Percentiles rank a stretch among this genome's conserved stretches.
Evolutionary conservation across 345 rosid species (phyloP).

Genomic region (Linum usitatissimum): DNA sequence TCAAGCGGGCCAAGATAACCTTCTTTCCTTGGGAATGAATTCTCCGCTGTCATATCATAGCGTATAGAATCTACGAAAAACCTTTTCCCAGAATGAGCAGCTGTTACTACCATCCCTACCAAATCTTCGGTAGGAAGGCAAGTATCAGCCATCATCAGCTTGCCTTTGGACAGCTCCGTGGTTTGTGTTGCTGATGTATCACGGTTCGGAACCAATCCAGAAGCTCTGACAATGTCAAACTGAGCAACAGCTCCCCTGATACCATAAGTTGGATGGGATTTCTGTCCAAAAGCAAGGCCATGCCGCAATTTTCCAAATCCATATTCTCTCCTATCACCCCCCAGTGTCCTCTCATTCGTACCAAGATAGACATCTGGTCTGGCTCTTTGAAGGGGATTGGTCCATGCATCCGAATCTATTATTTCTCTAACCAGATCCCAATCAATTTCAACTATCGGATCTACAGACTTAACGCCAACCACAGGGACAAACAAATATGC

Average conservation of each 20-base stretch:
- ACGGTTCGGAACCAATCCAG: constrained; percentile 69
- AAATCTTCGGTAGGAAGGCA: constrained; percentile 41
- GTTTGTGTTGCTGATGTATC: constrained; percentile 34
- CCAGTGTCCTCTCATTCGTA: constrained; percentile 93
- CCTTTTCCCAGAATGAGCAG: constrained; percentile 99
- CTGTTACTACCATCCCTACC: constrained; percentile 80
- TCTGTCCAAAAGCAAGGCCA: constrained; percentile 75
- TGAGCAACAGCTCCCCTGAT: constrained; percentile 96
- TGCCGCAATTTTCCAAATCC: constrained; percentile 93
- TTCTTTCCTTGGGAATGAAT: constrained; percentile 94
- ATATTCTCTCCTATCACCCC: constrained; percentile 97
- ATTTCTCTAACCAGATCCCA: constrained; percentile 71
- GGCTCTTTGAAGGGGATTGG: constrained; percentile 94
- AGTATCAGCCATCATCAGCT: constrained; percentile 82
- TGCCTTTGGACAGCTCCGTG: constrained; percentile 34
- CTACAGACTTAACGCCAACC: constrained; percentile 52
- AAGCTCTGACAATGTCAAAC: constrained; percentile 84
- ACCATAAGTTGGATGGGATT: constrained; percentile 95
- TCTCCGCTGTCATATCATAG: constrained; percentile 84
- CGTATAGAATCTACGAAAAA: constrained; percentile 86
- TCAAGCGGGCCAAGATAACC: constrained; percentile 97
- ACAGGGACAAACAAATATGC: constrained; percentile 95
- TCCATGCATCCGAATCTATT: constrained; percentile 57
- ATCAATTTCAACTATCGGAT: constrained; percentile 67
- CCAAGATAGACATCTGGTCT: constrained; percentile 98